phyloP scores from a whole-genome alignment of 352 stramenopile species.

The Pythium sp. region DNA sequence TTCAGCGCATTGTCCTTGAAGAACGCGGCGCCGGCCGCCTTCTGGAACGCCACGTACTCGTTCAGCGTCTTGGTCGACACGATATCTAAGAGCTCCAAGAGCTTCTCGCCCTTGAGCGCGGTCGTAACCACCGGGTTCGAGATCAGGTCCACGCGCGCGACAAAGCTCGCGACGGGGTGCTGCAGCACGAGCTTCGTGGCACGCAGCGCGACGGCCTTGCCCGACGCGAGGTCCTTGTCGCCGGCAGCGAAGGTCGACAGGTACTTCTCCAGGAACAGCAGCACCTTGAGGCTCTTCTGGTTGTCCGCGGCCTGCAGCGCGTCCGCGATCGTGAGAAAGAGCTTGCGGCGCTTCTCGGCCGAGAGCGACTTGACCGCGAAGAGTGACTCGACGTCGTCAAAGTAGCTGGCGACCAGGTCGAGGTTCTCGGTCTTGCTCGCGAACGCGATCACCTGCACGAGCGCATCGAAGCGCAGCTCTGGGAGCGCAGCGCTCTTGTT shows the following conservation, averaged over 20 bases:
- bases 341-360: slow-evolving; percentile 43
- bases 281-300: slow-evolving; percentile 47
- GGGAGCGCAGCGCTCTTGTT: slow-evolving; percentile 65
- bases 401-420: slow-evolving; percentile 66
- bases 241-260: slow-evolving; percentile 54
- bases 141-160: slow-evolving; percentile 86
- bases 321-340: slow-evolving; percentile 73
- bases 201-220: slow-evolving; percentile 77
- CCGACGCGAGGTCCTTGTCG: slow-evolving; percentile 49
- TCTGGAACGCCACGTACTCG: slow-evolving; percentile 86
- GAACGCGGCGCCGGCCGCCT: slow-evolving; percentile 53
- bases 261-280: slow-evolving; percentile 79
- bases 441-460: slow-evolving; percentile 59
- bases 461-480: slow-evolving; percentile 63
- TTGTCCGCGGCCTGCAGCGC: slow-evolving; percentile 38
- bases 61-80: slow-evolving; percentile 90
- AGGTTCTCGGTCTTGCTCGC: slow-evolving; percentile 56
- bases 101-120: slow-evolving; percentile 61
- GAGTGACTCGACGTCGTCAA: slow-evolving; percentile 60
- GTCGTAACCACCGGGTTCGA: slow-evolving; percentile 73
- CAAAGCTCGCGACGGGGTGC: slow-evolving; percentile 89
- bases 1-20: slow-evolving; percentile 60
- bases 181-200: slow-evolving; percentile 85
- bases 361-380: slow-evolving; percentile 44
- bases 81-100: slow-evolving; percentile 90